These are phyloP conservation scores for Solidago caesia DNA, from an alignment of 129 eudicot genomes.

Conservation along the genomic window DNA sequence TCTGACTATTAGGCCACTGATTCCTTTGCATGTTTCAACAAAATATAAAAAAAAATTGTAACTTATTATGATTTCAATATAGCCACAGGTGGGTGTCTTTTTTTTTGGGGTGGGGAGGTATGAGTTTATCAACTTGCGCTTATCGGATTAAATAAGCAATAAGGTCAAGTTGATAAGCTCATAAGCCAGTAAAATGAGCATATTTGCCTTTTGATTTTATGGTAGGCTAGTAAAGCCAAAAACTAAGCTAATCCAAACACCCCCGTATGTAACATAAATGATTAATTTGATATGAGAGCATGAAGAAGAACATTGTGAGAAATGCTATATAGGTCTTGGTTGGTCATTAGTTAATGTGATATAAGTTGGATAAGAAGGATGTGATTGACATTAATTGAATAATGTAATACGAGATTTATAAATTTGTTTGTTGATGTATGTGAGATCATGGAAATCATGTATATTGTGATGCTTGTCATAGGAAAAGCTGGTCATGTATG, in stretches of 20 bases:
- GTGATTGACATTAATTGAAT: background rate
- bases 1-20: too few relatives aligned
- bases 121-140: too few relatives aligned
- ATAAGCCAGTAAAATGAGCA: too few relatives aligned
- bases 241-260: background rate
- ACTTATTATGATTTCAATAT: background rate
- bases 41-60: background rate
- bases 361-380: background rate
- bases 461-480: background rate
- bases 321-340: background rate
- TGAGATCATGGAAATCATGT: constrained; percentile 2
- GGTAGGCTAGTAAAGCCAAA: too few relatives aligned
- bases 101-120: too few relatives aligned
- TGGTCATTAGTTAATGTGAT: background rate
- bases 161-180: too few relatives aligned
- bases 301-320: background rate
- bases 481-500: background rate
- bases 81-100: background rate
- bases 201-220: too few relatives aligned
- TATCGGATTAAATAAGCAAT: too few relatives aligned
- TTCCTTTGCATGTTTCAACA: too few relatives aligned
- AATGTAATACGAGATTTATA: background rate
- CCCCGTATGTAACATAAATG: background rate
- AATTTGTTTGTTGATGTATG: background rate
- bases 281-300: background rate